Base-by-base conservation (phyloP, 768 basidiomycete genomes). In the Cyclocybe aegerita region DNA sequence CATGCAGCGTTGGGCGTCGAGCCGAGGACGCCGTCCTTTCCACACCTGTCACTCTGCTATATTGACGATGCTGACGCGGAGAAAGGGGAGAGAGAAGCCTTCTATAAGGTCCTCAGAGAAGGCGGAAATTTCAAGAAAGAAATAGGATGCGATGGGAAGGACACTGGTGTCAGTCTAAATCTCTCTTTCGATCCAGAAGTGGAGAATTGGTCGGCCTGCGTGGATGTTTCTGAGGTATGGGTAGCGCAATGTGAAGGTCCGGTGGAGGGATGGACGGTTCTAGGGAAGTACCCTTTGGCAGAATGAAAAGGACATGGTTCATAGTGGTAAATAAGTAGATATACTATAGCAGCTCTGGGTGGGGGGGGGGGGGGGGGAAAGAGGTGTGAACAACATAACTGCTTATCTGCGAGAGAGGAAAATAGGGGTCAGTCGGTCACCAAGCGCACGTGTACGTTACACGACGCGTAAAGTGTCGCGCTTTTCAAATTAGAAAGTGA, bases 41-140 rank as follows among this genome's bases (percentile, higher is more conserved):
- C 88, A 6, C 90, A 92, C 63, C 54, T 90, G 54, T 91, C 90
- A 33, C 57, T 92, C 51, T 84, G 79, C 59, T 92, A 92, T 61
- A 82, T 90, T 52, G 73, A 71, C 23, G 82, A 90, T 50, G 72
- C 75, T n/a, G 88, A 90, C 54, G 75, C 76, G 3, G 72, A 69
- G 10, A 52, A 60, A 9, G 74, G 67, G 6, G 78, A 85, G 64
- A 79, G 88, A 39, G 67, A 70, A 15, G 71, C 61, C 53, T 78
- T 77, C 37, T 72, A 75, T 35, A 65, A 72, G 23, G 68, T 70
- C 52, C 66, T 87, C 57, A 57, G 65, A 52, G 60, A 66, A 9
- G 53, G 63, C 1, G 67, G 74, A 9, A 64, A 63, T 37, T 66
- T 81, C 23, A 33, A 56, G 56, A 33, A 42, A 44, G 3, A 55